Conservation (phyloP, 352 stramenopile species). For the Phytophthora chlamydospora region DNA sequence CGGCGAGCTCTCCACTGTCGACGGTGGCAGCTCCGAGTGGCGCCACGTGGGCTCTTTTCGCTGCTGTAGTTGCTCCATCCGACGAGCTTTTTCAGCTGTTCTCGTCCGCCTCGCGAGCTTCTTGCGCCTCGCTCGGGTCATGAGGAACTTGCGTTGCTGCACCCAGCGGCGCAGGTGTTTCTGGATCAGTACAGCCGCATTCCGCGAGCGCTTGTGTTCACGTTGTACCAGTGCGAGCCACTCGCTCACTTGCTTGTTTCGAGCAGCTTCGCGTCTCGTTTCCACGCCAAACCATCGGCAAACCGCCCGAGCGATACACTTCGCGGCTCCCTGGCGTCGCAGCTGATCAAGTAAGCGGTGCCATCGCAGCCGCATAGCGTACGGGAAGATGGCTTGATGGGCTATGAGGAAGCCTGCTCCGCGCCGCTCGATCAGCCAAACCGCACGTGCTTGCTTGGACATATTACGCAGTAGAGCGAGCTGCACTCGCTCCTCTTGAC, state of each 20-base stretch:
- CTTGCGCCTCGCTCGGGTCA: constrained; percentile 27
- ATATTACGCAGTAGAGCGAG: constrained; percentile 46
- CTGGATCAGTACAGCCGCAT: constrained; percentile 48
- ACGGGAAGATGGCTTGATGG: constrained; percentile 46
- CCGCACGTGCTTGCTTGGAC: constrained; percentile 41
- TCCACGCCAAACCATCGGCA: constrained; percentile 31
- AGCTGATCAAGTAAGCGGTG: constrained; percentile 27
- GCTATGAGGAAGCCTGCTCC: constrained; percentile 61
- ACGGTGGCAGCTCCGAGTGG: constrained; percentile 1
- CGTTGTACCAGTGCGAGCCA: constrained; percentile 34
- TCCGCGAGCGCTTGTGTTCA: constrained; percentile 25
- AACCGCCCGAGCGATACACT: constrained; percentile 18
- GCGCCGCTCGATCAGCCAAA: constrained; percentile 51
- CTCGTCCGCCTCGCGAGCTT: constrained; percentile 40
- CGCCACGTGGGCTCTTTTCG: background rate
- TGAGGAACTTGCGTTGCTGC: constrained; percentile 49
- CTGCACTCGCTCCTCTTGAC: constrained; percentile 38
- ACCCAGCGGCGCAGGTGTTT: constrained; percentile 56
- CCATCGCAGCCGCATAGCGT: constrained; percentile 43
- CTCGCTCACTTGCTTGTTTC: constrained; percentile 23
- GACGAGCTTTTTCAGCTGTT: constrained; percentile 34
- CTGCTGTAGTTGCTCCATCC: constrained; percentile 2
- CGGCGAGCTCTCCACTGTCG: background rate
- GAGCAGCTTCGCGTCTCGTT: constrained; percentile 13
- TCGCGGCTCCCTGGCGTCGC: constrained; percentile 24